Percentiles rank a stretch among this genome's conserved stretches.
Conservation (phyloP, 1,284 basidiomycete species). For the Leccinum pachyderme region DNA sequence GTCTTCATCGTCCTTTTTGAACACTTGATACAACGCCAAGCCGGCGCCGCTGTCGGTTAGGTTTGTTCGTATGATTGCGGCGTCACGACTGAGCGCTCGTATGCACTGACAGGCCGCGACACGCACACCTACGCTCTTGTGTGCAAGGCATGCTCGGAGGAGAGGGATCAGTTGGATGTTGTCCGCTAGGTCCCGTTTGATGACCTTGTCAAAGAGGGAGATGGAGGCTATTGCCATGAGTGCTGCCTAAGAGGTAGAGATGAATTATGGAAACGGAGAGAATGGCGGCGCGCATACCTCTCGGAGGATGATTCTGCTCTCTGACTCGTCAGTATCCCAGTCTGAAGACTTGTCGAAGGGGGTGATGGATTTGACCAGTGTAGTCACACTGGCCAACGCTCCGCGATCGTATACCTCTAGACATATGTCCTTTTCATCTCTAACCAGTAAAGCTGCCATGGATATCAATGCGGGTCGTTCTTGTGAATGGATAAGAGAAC, state of each 20-base stretch:
- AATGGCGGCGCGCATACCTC: slow-evolving; percentile 50
- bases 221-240: slow-evolving; percentile 71
- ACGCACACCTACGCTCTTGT: slow-evolving; percentile 71
- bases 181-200: slow-evolving; percentile 66
- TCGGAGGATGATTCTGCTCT: slow-evolving; percentile 53
- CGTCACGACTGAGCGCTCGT: slow-evolving; percentile 75
- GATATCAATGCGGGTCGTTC: background rate
- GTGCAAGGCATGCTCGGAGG: slow-evolving; percentile 53
- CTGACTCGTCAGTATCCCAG: slow-evolving; percentile 62
- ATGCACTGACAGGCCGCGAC: slow-evolving; percentile 85
- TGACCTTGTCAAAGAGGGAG: slow-evolving; percentile 66
- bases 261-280: slow-evolving; percentile 1
- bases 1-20: slow-evolving; percentile 61
- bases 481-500: background rate
- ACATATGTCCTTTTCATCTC: slow-evolving; percentile 67
- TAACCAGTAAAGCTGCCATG: slow-evolving; percentile 61
- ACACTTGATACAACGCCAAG: slow-evolving; percentile 61
- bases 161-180: slow-evolving; percentile 49
- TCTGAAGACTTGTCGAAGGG: slow-evolving; percentile 41
- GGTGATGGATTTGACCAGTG: slow-evolving; percentile 52
- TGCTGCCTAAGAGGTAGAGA: slow-evolving; percentile 47
- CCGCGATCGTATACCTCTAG: slow-evolving; percentile 64
- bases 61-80: slow-evolving; percentile 77
- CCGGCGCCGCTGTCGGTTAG: slow-evolving; percentile 82
- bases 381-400: slow-evolving; percentile 48